Conservation (phyloP, 352 stramenopile genomes). For the Phytophthora idaei region DNA sequence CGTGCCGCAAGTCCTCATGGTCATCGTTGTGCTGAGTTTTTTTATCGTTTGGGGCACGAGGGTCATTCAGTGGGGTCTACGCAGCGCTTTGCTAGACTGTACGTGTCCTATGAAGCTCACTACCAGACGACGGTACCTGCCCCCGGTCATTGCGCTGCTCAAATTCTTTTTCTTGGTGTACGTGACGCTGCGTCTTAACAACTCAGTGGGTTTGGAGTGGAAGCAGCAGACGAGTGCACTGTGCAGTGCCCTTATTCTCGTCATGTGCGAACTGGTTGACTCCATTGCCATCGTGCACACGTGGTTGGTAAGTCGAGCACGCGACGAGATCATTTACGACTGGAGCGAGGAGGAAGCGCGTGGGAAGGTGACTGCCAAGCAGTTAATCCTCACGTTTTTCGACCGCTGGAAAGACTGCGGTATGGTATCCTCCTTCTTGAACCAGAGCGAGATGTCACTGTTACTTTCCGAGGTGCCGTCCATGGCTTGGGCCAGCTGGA, state of each 20-base stretch:
- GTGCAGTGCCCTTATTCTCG: slow-evolving; percentile 36
- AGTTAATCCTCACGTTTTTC: slow-evolving; percentile 38
- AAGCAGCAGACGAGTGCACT: slow-evolving; percentile 34
- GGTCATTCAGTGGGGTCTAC: slow-evolving; percentile 31
- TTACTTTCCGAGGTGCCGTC: slow-evolving; percentile 29
- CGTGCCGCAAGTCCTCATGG: slow-evolving; percentile 32
- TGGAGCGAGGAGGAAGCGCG: slow-evolving; percentile 16
- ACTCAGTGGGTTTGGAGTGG: slow-evolving; percentile 23
- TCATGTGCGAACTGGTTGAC: slow-evolving; percentile 37
- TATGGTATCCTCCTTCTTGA: slow-evolving; percentile 39
- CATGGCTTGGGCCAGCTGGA: slow-evolving; percentile 41
- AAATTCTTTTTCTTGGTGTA: slow-evolving; percentile 35
- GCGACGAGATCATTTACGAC: slow-evolving; percentile 30
- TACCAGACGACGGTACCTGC: slow-evolving; percentile 30
- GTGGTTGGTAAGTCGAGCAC: slow-evolving; percentile 31
- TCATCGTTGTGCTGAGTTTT: slow-evolving; percentile 29
- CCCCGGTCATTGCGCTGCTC: slow-evolving; percentile 35
- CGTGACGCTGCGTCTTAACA: slow-evolving; percentile 26
- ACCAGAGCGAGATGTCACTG: slow-evolving; percentile 37
- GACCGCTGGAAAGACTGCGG: slow-evolving; percentile 43
- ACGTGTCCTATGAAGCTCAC: slow-evolving; percentile 27
- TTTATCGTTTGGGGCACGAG: slow-evolving; percentile 32
- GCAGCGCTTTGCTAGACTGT: slow-evolving; percentile 25
- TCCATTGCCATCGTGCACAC: slow-evolving; percentile 31
- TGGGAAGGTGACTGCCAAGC: slow-evolving; percentile 25